A percentile compares a stretch with the other conserved stretches of the same genome.
These are phyloP conservation scores for Candida orba DNA, from an alignment of 805 yeast species.

Conservation along the genomic window DNA sequence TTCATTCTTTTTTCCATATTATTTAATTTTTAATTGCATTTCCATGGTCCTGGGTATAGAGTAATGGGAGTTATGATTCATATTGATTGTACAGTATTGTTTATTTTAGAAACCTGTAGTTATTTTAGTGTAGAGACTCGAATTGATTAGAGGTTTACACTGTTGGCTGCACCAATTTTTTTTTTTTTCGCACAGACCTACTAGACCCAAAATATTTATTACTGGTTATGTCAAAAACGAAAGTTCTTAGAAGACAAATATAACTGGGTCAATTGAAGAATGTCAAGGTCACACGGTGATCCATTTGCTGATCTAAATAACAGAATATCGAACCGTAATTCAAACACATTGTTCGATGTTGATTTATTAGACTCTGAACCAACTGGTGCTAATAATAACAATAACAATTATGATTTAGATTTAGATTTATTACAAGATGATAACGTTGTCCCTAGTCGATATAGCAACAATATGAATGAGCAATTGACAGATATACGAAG, in stretches of 20 bases:
- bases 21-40: slow-evolving; percentile 2
- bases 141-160: neutral
- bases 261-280: neutral
- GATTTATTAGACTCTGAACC: slow-evolving; percentile 24
- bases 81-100: slow-evolving; percentile 3
- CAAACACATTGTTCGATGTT: slow-evolving; percentile 32
- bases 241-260: too few relatives aligned
- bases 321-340: neutral
- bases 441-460: slow-evolving; percentile 9
- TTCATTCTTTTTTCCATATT: too few relatives aligned
- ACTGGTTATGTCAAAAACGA: too few relatives aligned
- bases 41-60: neutral
- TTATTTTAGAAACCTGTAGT: neutral
- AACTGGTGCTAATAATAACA: slow-evolving; percentile 1
- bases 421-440: slow-evolving; percentile 16
- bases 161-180: neutral
- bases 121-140: neutral
- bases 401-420: slow-evolving; percentile 3
- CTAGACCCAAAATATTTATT: too few relatives aligned
- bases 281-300: neutral
- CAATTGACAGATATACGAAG: slow-evolving; percentile 18
- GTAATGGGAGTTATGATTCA: neutral
- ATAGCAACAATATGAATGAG: slow-evolving; percentile 9
- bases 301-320: neutral
- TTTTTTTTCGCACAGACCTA: neutral